Percentiles rank a stretch among this genome's conserved stretches.
phyloP scores from a whole-genome alignment of 306 rosid species.

The Quercus cerris region DNA sequence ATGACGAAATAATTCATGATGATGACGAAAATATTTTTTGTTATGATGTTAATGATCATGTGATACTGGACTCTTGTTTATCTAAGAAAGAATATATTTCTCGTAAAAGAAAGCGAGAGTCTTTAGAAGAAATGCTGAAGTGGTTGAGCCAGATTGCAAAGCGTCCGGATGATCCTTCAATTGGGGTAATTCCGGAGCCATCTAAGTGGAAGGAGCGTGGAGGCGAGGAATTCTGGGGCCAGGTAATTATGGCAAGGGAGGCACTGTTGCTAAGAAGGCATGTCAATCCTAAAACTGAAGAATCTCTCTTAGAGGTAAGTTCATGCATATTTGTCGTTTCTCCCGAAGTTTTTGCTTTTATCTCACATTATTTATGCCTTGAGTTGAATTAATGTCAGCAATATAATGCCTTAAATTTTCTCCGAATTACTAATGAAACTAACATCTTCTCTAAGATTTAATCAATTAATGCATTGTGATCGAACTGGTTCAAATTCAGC shows the following conservation, averaged over 20 bases:
- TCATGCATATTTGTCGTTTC: constrained; percentile 3
- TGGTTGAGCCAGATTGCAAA: constrained; percentile 62
- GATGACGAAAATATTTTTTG: neutral
- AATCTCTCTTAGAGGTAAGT: constrained; percentile 54
- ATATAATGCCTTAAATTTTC: neutral
- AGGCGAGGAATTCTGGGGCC: constrained; percentile 50
- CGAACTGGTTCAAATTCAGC: neutral
- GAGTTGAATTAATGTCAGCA: neutral
- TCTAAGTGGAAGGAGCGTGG: constrained; percentile 51
- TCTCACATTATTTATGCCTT: neutral
- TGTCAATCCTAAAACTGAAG: constrained; percentile 37
- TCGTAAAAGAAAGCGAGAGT: constrained; percentile 63
- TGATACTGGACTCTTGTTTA: constrained; percentile 17
- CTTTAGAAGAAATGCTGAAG: constrained; percentile 56
- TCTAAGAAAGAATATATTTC: constrained; percentile 28
- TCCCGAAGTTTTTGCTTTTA: constrained; percentile 4
- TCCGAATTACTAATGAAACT: neutral
- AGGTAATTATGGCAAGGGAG: constrained; percentile 57
- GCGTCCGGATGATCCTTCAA: constrained; percentile 45
- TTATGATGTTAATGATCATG: constrained; percentile 11
- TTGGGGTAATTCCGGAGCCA: constrained; percentile 47
- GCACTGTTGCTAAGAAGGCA: constrained; percentile 31
- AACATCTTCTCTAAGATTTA: neutral
- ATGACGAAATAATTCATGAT: constrained; percentile 9
- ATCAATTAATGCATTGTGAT: neutral